phyloP scores from a whole-genome alignment of 2,329 filamentous ascomycete species.

The Fusarium camptoceras region DNA sequence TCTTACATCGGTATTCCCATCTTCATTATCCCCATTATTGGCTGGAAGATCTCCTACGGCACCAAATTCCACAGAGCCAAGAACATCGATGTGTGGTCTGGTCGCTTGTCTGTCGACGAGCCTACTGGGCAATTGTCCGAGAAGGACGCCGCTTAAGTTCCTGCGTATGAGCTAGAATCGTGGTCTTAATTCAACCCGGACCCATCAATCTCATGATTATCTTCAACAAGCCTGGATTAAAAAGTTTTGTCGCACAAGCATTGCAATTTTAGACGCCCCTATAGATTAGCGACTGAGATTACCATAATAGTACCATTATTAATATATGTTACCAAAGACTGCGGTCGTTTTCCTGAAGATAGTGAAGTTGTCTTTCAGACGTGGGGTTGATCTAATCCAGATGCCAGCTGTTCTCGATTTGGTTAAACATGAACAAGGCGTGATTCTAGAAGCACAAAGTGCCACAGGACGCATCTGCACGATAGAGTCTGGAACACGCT shows the following conservation, averaged over 20 bases:
- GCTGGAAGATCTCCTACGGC: constrained; percentile 63
- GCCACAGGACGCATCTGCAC: neutral
- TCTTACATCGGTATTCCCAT: constrained; percentile 72
- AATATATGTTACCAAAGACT: neutral
- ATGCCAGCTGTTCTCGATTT: neutral
- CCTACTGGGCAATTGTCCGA: constrained; percentile 7
- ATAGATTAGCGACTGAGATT: neutral
- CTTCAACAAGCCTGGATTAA: neutral
- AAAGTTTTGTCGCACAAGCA: neutral
- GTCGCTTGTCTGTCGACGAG: constrained; percentile 26
- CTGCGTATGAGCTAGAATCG: neutral
- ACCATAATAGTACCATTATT: neutral
- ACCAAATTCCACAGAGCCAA: constrained; percentile 54
- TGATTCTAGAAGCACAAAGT: neutral
- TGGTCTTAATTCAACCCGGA: neutral
- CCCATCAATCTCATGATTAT: neutral
- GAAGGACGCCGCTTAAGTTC: neutral
- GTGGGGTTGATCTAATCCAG: neutral
- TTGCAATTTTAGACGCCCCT: neutral
- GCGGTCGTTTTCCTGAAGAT: neutral
- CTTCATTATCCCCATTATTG: constrained; percentile 70
- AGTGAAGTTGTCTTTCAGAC: neutral
- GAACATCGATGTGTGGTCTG: constrained; percentile 63
- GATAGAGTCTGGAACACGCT: neutral
- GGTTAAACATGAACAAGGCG: neutral